These are phyloP conservation scores for Sindora glabra DNA, from an alignment of 306 rosid species.

Conservation along the genomic window DNA sequence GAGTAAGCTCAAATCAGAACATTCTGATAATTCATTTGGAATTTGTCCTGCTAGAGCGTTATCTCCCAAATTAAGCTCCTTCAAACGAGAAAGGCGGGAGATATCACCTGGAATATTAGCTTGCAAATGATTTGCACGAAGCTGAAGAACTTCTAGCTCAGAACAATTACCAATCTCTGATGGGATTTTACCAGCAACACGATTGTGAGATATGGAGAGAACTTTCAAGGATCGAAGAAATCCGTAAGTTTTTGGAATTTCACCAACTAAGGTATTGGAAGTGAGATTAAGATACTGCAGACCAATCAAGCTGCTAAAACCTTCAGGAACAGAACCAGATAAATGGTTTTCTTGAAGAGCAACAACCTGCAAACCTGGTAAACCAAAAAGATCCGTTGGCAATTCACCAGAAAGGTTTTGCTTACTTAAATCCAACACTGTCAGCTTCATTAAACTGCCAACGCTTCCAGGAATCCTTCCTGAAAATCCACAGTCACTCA, in stretches of 20 bases:
- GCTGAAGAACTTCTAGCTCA: conserved; percentile 60
- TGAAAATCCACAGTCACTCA: conserved; percentile 67
- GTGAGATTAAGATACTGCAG: conserved; percentile 52
- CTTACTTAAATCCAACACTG: conserved; percentile 64
- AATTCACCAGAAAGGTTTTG: conserved; percentile 66
- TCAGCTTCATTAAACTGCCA: conserved; percentile 59
- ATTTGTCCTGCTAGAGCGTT: conserved; percentile 58
- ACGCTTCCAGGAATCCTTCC: conserved; percentile 47
- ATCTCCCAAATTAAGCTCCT: conserved; percentile 56
- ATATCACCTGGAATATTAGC: conserved; percentile 40
- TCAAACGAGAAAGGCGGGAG: conserved; percentile 35
- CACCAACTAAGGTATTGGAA: conserved; percentile 49
- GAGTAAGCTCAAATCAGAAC: conserved; percentile 46
- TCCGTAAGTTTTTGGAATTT: conserved; percentile 61
- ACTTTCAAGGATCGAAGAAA: conserved; percentile 44
- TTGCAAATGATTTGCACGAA: conserved; percentile 41
- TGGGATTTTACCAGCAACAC: conserved; percentile 48
- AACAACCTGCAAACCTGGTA: conserved; percentile 57
- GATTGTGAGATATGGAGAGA: conserved; percentile 51
- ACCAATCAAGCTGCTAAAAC: conserved; percentile 71
- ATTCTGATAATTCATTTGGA: conserved; percentile 52
- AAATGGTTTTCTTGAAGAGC: conserved; percentile 57
- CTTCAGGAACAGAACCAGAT: conserved; percentile 68
- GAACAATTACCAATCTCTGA: conserved; percentile 56
- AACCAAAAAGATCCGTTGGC: conserved; percentile 66